phyloP scores from a whole-genome alignment of 805 yeast genomes.

The Schwanniomyces vanrijiae region DNA sequence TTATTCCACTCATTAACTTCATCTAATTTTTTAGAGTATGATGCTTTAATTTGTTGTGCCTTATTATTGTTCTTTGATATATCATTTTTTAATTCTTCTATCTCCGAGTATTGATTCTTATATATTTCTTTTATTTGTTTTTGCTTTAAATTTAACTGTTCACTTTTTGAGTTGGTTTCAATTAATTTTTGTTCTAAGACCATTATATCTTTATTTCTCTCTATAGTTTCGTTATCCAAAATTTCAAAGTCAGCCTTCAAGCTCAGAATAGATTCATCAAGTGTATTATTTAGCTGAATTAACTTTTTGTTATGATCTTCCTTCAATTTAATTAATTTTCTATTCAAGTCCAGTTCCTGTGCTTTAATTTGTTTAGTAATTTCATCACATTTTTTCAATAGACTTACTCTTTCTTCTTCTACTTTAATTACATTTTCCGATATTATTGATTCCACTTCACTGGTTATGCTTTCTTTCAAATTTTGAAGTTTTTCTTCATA shows the following conservation, averaged over 20 bases:
- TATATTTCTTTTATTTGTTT: conserved; percentile 4
- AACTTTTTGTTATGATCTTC: conserved; percentile 23
- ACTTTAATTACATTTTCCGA: conserved; percentile 29
- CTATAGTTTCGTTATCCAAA: conserved; percentile 5
- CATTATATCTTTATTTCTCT: conserved; percentile 6
- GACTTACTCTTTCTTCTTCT: conserved; percentile 24
- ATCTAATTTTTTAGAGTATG: conserved; percentile 4
- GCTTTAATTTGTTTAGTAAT: conserved; percentile 13
- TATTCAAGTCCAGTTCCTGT: conserved; percentile 19
- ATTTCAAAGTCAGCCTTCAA: conserved; percentile 10
- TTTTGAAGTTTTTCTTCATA: conserved; percentile 19
- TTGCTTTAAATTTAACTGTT: neutral
- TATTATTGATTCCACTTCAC: conserved; percentile 39
- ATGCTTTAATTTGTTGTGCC: conserved; percentile 7
- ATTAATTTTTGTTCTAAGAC: conserved; percentile 5
- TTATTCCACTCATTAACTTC: conserved; percentile 7
- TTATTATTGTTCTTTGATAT: conserved; percentile 9
- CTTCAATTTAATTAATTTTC: conserved; percentile 21
- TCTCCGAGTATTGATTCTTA: conserved; percentile 14
- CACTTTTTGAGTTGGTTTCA: neutral
- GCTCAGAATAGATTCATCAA: conserved; percentile 15
- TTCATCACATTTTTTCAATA: conserved; percentile 13
- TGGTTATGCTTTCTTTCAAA: conserved; percentile 26
- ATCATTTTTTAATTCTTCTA: conserved; percentile 11
- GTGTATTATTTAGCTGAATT: conserved; percentile 10